These are phyloP conservation scores for Cudoniella acicularis DNA, from an alignment of 495 filamentous ascomycete genomes.

Conservation along the genomic window DNA sequence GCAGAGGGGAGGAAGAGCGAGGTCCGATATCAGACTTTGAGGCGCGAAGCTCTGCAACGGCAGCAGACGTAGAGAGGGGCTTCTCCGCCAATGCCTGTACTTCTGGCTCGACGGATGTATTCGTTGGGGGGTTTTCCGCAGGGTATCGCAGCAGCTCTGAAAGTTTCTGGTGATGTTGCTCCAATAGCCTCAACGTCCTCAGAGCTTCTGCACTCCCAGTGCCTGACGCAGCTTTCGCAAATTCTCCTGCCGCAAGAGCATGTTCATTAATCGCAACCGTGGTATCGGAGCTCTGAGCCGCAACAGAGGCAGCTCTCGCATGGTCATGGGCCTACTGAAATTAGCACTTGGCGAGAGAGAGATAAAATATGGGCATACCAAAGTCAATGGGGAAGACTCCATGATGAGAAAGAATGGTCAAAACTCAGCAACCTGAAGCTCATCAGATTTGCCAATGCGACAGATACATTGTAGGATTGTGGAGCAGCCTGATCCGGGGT, in stretches of 20 bases:
- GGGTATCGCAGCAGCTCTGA: constrained; percentile 73
- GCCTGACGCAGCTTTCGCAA: constrained; percentile 71
- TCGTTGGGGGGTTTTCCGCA: constrained; percentile 50
- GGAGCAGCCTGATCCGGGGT: not conserved
- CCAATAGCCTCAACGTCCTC: constrained; percentile 77
- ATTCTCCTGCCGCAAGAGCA: constrained; percentile 84
- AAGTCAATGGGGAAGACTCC: constrained; percentile 58
- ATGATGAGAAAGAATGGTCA: constrained; percentile 32
- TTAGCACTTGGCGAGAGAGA: not conserved
- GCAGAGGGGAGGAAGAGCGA: constrained; percentile 39
- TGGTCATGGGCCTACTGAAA: constrained; percentile 68
- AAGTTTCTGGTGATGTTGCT: constrained; percentile 78
- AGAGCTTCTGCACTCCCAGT: constrained; percentile 80
- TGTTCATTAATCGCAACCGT: constrained; percentile 82
- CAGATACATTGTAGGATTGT: not conserved
- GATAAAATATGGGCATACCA: constrained; percentile 36
- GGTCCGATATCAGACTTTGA: constrained; percentile 27
- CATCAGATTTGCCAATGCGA: not conserved
- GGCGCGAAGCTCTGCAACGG: constrained; percentile 26
- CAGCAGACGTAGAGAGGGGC: constrained; percentile 23
- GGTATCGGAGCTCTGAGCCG: constrained; percentile 70
- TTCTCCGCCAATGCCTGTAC: constrained; percentile 27
- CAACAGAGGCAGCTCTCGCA: constrained; percentile 71
- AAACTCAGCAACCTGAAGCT: not conserved
- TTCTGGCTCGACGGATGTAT: constrained; percentile 20